Base-by-base conservation (phyloP, 2,329 filamentous ascomycete species). In the Nemania serpens region DNA sequence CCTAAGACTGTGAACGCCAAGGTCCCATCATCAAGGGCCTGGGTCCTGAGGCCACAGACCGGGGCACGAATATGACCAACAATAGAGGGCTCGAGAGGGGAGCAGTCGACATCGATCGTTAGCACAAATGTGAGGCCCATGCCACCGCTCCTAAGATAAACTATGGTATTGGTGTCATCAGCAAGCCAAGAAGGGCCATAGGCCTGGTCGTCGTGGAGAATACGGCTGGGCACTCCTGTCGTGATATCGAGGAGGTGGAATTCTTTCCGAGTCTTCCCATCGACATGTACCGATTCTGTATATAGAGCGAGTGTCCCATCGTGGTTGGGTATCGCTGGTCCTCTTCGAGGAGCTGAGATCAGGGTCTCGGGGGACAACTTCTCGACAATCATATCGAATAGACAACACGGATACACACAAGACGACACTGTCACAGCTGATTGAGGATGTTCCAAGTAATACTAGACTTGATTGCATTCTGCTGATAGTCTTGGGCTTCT, bases 271-370 rank as follows among this genome's bases (percentile, higher is more conserved):
- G 69, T 72, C 45, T 71, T 68, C 13, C 69, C 67, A 36, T 66
- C 70, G 50, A 78, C 57, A 39, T 80, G 74, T 25, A 73, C 74
- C 5, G 75, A 74, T 47, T 80, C 67, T 17, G 76, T 77, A 66
- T 76, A 77, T 42, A 82, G 68, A 7, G 77, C 73, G 12, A 76
- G 74, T 4, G 77, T 73, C 55, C 79, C 77, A 57, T 75, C 75
- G 20, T 75, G 69, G 56, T 76, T 78, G 9, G 77, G 76, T 6
- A 81, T 71, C 1, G 75, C 76, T n/a, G 71, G 61, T 20, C 69
- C 68, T 34, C 73, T 69, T 33, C 69, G 69, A 39, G 74, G 73
- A 3, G 68, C 66, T 36, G 62, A 69, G 45, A 75, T 65, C 45
- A 77, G 66, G 4, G 66, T 56, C 62, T 77, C 74, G 11, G 75